Evolutionary conservation across 106 monocot genomes (phyloP), one percentile per base, ranked within the genome.

Genomic region (Acanthochlamys bracteata): DNA sequence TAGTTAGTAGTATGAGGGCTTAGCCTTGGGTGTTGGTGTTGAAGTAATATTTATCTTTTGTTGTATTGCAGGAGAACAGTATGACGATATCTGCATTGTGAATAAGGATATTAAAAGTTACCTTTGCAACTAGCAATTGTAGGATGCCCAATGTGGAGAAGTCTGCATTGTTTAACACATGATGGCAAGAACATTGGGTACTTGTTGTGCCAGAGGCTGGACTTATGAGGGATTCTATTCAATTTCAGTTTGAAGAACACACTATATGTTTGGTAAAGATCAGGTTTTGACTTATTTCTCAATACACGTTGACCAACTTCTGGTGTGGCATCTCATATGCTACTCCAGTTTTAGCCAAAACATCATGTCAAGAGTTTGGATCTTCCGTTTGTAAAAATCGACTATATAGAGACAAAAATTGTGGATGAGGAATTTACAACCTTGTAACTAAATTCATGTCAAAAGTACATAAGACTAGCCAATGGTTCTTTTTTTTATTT

Each of bases 61-160:
- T 33, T 1, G 33, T 33, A 3, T 33, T 49, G 49, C 70, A 88
- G 88, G 65, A 56, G 41, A 84, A 52, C 69, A 73, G 24, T 27
- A 42, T 55, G 66, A 78, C 68, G 80, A 81, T 66, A 39, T 17
- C 25, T 64, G 40, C 22, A 63, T 64, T 40, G 79, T 84, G 19
- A 55, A 14, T 25, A 82, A 64, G 49, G 77, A 86, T n/a, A 75
- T 27, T 20, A 86, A n/a, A n/a, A 82, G 65, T 53, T 77, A 27
- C 86, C 98, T 26, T 74, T 92, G 68, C 98, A 98, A 68, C 75
- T 98, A 59, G 96, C 96, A 40, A 98, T 98, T 79, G 92, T 92
- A 11, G 98, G 98, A 24, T 74, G 98, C 64, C 98, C 41, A 99
- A 99, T 89, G 98, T 99, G 60, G 98, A 92, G 61, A 99, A 99